phyloP scores from a whole-genome alignment of 371 early-diverging fungal genomes.

The Mortierella sp. region DNA sequence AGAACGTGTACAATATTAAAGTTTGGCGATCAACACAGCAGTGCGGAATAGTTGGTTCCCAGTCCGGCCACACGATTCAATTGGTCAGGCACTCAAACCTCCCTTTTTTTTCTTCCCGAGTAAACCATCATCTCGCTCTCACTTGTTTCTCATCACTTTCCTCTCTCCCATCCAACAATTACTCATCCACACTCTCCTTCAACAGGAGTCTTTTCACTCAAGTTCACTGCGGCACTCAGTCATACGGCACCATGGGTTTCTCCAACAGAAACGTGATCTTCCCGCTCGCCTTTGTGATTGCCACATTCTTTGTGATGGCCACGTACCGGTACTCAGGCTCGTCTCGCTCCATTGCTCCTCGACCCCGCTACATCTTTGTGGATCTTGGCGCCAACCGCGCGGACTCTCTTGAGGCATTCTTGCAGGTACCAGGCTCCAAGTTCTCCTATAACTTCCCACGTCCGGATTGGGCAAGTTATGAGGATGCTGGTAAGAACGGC shows the following conservation, averaged over 20 bases:
- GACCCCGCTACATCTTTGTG: constrained; percentile 34
- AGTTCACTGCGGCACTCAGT: background rate
- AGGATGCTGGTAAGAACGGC: constrained; percentile 13
- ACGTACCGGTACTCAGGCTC: too few species aligned
- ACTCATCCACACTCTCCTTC: background rate
- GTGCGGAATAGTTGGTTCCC: too few species aligned
- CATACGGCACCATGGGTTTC: background rate
- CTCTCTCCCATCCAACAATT: background rate
- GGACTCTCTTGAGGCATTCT: constrained; percentile 19
- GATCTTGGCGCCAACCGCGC: constrained; percentile 22
- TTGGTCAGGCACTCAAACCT: too few species aligned
- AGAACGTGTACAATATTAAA: too few species aligned
- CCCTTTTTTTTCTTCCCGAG: background rate
- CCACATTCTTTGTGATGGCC: background rate
- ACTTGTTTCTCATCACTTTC: background rate
- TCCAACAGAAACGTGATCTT: constrained; percentile 2
- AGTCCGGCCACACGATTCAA: too few species aligned
- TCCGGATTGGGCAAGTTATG: constrained; percentile 16
- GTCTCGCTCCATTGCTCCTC: too few species aligned
- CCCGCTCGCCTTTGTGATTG: background rate
- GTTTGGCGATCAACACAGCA: too few species aligned
- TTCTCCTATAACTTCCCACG: constrained; percentile 12
- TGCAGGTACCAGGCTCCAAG: constrained; percentile 4
- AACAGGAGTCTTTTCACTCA: background rate
- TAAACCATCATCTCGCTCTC: too few species aligned